These are phyloP conservation scores for Lachancea thermotolerans DNA, from an alignment of 805 yeast species.

Conservation along the genomic window DNA sequence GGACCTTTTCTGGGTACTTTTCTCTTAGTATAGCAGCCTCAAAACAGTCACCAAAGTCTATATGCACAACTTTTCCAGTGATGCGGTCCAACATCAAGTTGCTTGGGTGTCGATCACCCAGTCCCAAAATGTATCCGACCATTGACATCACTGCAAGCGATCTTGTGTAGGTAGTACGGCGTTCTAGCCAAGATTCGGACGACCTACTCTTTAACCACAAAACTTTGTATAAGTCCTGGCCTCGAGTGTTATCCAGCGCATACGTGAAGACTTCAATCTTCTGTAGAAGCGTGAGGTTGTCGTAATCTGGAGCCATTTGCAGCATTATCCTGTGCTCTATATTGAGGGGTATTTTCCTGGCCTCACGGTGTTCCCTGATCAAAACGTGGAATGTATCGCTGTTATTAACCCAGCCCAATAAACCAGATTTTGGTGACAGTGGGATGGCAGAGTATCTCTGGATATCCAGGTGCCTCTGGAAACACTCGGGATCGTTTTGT, in stretches of 20 bases:
- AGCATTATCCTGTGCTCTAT: slow-evolving; percentile 93
- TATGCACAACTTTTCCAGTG: slow-evolving; percentile 93
- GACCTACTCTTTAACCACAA: slow-evolving; percentile 94
- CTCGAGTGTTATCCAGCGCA: slow-evolving; percentile 90
- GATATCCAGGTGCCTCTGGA: slow-evolving; percentile 89
- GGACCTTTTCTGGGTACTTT: slow-evolving; percentile 96
- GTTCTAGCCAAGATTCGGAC: slow-evolving; percentile 95
- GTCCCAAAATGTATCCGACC: slow-evolving; percentile 94
- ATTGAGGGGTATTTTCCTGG: slow-evolving; percentile 79
- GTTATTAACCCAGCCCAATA: slow-evolving; percentile 95
- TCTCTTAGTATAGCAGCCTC: slow-evolving; percentile 96
- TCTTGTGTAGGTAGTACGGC: slow-evolving; percentile 92
- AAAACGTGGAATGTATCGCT: slow-evolving; percentile 94
- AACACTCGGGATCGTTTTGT: slow-evolving; percentile 88
- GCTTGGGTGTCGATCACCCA: slow-evolving; percentile 97
- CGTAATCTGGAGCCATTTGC: slow-evolving; percentile 96
- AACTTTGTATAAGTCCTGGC: slow-evolving; percentile 92
- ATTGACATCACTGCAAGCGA: slow-evolving; percentile 98
- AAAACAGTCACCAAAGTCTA: slow-evolving; percentile 98
- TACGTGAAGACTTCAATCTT: slow-evolving; percentile 96
- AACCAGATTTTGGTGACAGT: slow-evolving; percentile 92
- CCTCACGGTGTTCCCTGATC: slow-evolving; percentile 87
- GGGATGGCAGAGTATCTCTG: slow-evolving; percentile 93
- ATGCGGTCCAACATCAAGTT: slow-evolving; percentile 90
- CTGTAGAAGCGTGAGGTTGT: slow-evolving; percentile 77